Evolutionary conservation across 805 yeast genomes (phyloP).

Genomic region (Tetrapisispora fleetii): DNA sequence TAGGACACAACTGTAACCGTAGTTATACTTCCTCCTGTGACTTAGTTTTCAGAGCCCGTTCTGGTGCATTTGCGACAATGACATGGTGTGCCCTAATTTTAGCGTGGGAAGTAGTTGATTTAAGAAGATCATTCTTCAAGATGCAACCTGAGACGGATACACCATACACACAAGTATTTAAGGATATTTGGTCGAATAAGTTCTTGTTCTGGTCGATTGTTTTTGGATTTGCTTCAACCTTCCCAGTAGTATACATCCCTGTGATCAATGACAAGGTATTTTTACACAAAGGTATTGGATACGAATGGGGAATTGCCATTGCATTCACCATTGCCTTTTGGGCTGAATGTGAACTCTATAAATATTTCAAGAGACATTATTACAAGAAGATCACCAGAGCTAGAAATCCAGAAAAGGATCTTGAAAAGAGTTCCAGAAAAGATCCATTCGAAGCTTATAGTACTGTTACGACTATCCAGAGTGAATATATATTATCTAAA

Average conservation of each 20-base stretch:
- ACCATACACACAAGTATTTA: slow-evolving; percentile 51
- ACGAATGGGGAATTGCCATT: slow-evolving; percentile 74
- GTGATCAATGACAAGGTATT: slow-evolving; percentile 75
- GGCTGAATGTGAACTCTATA: slow-evolving; percentile 55
- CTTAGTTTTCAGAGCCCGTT: slow-evolving; percentile 63
- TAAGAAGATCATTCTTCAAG: slow-evolving; percentile 57
- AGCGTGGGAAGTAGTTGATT: slow-evolving; percentile 79
- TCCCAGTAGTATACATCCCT: slow-evolving; percentile 81
- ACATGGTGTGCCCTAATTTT: slow-evolving; percentile 77
- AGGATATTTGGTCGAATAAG: slow-evolving; percentile 63
- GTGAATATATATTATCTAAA: slow-evolving; percentile 10
- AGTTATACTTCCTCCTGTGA: slow-evolving; percentile 39
- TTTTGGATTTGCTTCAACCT: slow-evolving; percentile 56
- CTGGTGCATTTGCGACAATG: slow-evolving; percentile 69
- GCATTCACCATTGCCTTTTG: slow-evolving; percentile 51
- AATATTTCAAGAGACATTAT: slow-evolving; percentile 51
- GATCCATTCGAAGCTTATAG: slow-evolving; percentile 53
- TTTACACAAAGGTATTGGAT: slow-evolving; percentile 57
- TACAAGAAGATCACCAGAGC: slow-evolving; percentile 35
- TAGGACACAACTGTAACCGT: slow-evolving; percentile 58
- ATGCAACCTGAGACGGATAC: slow-evolving; percentile 59
- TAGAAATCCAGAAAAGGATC: slow-evolving; percentile 52
- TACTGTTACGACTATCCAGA: slow-evolving; percentile 40
- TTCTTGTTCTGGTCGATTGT: slow-evolving; percentile 75
- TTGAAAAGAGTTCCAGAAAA: slow-evolving; percentile 37